Evolutionary conservation across 202 grass and related monocot species (phyloP).

Genomic region (Hordeum pubiflorum): DNA sequence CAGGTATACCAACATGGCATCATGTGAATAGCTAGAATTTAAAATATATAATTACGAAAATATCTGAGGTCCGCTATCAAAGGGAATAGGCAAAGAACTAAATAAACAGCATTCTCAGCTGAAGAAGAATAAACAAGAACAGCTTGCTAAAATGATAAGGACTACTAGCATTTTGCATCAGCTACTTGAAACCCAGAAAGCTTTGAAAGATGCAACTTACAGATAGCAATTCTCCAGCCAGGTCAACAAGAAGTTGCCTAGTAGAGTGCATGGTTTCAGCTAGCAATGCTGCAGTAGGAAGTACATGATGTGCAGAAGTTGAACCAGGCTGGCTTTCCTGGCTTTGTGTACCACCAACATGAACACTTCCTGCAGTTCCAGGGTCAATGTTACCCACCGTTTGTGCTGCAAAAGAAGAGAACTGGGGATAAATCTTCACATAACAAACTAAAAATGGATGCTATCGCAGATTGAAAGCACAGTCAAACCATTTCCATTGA

Average conservation of each 20-base stretch:
- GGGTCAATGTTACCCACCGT: constrained; percentile 24
- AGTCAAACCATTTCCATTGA: constrained; percentile 47
- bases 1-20: not conserved
- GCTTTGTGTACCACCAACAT: constrained; percentile 23
- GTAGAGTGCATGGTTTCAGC: constrained; percentile 62
- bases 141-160: not conserved
- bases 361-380: constrained; percentile 20
- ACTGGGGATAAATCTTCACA: constrained; percentile 9
- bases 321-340: constrained; percentile 33
- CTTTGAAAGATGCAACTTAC: constrained; percentile 42
- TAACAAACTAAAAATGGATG: not conserved
- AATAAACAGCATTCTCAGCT: not conserved
- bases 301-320: constrained; percentile 36
- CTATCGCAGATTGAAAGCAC: not conserved
- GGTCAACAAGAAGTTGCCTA: constrained; percentile 59
- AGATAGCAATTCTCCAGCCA: constrained; percentile 58
- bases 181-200: constrained; percentile 11
- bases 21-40: not conserved
- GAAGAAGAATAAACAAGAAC: constrained; percentile 12
- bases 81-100: constrained; percentile 9
- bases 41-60: not conserved
- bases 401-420: constrained; percentile 33
- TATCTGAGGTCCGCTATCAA: constrained; percentile 5
- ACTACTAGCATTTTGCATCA: constrained; percentile 17
- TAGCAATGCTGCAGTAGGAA: constrained; percentile 61